Conservation (phyloP, 169 alveolate species). For the Pseudocohnilembus persalinus region DNA sequence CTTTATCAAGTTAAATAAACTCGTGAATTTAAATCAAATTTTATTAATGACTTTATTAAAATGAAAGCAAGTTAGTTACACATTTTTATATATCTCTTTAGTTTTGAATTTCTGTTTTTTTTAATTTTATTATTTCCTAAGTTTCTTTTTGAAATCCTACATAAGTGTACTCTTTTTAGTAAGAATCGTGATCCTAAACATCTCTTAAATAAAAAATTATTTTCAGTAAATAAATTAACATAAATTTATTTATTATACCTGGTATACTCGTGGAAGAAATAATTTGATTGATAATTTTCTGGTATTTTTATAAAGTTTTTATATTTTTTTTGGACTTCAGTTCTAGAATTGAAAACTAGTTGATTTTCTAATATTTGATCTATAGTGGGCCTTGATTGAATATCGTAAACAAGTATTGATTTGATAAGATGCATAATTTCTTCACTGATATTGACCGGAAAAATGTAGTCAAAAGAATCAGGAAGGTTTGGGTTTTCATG, state of each 20-base stretch:
- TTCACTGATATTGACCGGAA: neutral
- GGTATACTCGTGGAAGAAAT: neutral
- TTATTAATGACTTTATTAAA: neutral
- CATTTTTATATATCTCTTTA: no score
- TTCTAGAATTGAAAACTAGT: neutral
- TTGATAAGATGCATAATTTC: neutral
- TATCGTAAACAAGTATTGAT: neutral
- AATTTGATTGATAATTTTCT: neutral
- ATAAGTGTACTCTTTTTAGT: neutral
- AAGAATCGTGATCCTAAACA: neutral
- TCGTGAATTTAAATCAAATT: neutral
- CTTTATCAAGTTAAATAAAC: neutral
- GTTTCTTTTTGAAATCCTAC: neutral
- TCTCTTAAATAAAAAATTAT: neutral
- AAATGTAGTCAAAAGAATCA: neutral
- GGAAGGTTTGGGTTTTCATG: neutral
- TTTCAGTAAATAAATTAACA: neutral
- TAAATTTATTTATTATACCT: neutral
- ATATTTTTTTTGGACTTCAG: neutral
- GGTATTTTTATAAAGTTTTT: neutral
- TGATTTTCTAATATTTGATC: neutral
- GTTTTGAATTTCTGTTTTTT: neutral
- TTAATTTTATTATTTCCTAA: neutral
- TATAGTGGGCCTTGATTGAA: neutral
- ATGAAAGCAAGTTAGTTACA: neutral